phyloP scores from a whole-genome alignment of 768 basidiomycete genomes.

The Agrocybe chaxingu region DNA sequence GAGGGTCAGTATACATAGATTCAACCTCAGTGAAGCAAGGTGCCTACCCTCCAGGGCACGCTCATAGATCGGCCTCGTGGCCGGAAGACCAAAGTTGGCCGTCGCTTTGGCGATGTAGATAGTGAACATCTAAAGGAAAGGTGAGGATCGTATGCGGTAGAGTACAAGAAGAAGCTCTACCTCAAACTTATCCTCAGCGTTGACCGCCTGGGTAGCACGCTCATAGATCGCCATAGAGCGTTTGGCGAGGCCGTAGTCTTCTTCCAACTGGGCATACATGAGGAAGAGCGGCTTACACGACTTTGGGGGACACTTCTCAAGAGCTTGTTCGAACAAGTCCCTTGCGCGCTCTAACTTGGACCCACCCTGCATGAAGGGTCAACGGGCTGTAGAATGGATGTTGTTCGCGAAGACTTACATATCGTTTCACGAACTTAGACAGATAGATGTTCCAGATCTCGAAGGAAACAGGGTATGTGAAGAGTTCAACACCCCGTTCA shows the following conservation, averaged over 20 bases:
- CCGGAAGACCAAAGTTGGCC: conserved; percentile 92
- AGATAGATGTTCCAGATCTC: conserved; percentile 99
- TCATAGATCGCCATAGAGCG: conserved; percentile 96
- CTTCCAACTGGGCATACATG: conserved; percentile 95
- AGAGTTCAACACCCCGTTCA: conserved; percentile 94
- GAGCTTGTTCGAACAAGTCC: conserved; percentile 95
- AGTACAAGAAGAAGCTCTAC: conserved; percentile 37
- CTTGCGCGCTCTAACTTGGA: conserved; percentile 93
- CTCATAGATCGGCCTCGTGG: conserved; percentile 95
- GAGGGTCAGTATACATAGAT: not conserved
- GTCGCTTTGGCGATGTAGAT: conserved; percentile 98
- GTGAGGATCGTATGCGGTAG: not conserved
- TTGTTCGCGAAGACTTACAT: conserved; percentile 50
- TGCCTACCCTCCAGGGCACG: conserved; percentile 74
- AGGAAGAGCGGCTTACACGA: conserved; percentile 93
- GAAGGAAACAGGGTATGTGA: conserved; percentile 97
- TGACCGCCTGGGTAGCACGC: conserved; percentile 83
- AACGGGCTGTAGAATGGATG: not conserved
- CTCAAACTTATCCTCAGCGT: conserved; percentile 92
- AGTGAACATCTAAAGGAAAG: conserved; percentile 74
- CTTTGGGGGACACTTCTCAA: conserved; percentile 94
- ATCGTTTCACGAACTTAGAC: conserved; percentile 95
- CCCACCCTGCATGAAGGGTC: conserved; percentile 59
- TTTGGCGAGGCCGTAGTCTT: conserved; percentile 93
- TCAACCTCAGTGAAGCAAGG: not conserved